A percentile compares a stretch with the other conserved stretches of the same genome.
Evolutionary conservation across 2,329 filamentous ascomycete genomes (phyloP).

Genomic region (Fusarium sp.): DNA sequence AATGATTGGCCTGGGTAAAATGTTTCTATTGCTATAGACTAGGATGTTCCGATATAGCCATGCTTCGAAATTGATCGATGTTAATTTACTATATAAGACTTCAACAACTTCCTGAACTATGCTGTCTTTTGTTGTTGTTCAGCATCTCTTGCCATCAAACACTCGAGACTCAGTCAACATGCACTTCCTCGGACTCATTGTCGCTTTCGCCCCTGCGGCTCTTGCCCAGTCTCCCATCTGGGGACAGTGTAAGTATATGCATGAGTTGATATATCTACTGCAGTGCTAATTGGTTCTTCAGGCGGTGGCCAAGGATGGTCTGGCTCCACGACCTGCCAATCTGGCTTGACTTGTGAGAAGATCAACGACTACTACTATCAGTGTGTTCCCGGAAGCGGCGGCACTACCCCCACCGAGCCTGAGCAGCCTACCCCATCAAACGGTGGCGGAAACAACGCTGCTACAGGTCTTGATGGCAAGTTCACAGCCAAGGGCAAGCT

Average conservation of each 20-base stretch:
- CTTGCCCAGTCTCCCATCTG: constrained; percentile 21
- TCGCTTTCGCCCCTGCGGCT: constrained; percentile 14
- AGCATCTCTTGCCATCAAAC: neutral
- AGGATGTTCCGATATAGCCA: neutral
- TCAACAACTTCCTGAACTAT: neutral
- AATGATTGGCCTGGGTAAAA: neutral
- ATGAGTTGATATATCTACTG: fast-evolving
- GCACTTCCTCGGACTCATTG: constrained; percentile 13
- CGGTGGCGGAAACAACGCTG: constrained; percentile 2
- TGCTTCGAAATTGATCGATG: neutral
- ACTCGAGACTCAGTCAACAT: neutral
- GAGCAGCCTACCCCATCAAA: neutral
- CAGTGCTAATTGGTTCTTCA: neutral
- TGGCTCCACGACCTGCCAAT: constrained; percentile 3
- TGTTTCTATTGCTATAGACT: neutral
- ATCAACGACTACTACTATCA: constrained; percentile 27
- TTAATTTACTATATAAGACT: constrained; percentile 12
- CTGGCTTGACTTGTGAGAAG: constrained; percentile 21
- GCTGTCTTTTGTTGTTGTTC: neutral
- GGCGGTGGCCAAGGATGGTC: constrained; percentile 7
- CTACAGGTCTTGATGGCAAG: constrained; percentile 10
- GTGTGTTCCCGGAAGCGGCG: constrained; percentile 14
- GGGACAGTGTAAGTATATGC: constrained; percentile 13
- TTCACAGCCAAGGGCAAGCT: constrained; percentile 71
- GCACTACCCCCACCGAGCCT: constrained; percentile 1